Evolutionary conservation across 1,139 yeast species (phyloP), one percentile per base, ranked within the genome.

Genomic region (Geotrichum restrictum): DNA sequence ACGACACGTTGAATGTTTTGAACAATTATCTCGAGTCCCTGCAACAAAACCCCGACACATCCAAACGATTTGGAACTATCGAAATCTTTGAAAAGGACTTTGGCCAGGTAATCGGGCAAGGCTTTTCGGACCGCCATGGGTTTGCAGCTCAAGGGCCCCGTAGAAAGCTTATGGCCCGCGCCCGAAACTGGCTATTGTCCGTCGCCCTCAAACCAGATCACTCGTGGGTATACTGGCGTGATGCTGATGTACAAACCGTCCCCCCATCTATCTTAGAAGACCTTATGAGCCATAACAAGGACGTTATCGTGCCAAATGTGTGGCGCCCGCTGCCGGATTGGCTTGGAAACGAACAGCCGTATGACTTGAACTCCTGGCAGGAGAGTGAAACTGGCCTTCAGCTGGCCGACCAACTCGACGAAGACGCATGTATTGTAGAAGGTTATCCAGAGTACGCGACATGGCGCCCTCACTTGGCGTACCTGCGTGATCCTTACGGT

Each of bases 251-350:
- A 2, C 84, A 82, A 64, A 76, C 81, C 1, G 79, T 79, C 16
- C 88, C 88, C 1, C 71, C 76, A 2, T 75, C 85, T 1, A 75
- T 82, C 53, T 67, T 82, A 55, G 84, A 82, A 64, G 88, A 82
- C 62, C 67, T 82, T 57, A 82, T 82, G 87, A 76, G 74, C 56
- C 85, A 81, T 62, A 75, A 79, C 61, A 77, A 74, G 63, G 88
- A 82, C 59, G 85, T 83, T 40, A 81, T 82, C 54, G 91, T 88
- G 22, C 96, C 96, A 22, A 88, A 88, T 64, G 94, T 88, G 46
- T 88, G 96, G 96, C 77, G 96, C 61, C 96, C 96, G 1, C 72
- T 88, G 57, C 95, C 95, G 1, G 93, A 85, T 67, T 87, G 93
- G 91, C 75, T 87, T 55, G 94, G 94, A 6, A 83, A 83, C 64